Percentiles rank a stretch among this genome's conserved stretches.
Evolutionary conservation across 2,329 filamentous ascomycete genomes (phyloP).

Genomic region (Nemania sp.): DNA sequence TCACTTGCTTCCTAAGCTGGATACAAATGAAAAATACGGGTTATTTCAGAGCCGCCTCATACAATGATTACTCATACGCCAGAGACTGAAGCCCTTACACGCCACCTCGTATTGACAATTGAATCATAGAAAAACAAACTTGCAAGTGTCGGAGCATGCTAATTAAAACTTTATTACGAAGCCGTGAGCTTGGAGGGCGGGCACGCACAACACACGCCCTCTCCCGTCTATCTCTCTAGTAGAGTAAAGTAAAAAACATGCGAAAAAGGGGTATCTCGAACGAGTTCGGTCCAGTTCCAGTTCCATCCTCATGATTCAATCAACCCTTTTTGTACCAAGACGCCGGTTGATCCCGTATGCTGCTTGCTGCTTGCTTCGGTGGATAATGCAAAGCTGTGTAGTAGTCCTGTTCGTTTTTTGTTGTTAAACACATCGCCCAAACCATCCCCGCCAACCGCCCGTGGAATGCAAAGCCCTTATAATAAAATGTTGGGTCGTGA

Average conservation of each 20-base stretch:
- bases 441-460: constrained; percentile 18
- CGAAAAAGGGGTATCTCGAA: constrained; percentile 32
- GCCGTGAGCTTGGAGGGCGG: neutral
- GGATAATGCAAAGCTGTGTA: constrained; percentile 22
- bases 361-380: constrained; percentile 16
- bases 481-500: constrained; percentile 13
- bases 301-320: constrained; percentile 20
- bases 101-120: neutral
- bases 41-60: no score
- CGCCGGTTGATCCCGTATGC: constrained; percentile 23
- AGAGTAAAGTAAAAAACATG: no score
- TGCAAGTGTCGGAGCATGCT: neutral
- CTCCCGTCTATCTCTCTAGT: constrained; percentile 24
- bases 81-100: no score
- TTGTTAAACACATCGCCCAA: constrained; percentile 19
- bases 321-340: constrained; percentile 25
- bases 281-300: no score
- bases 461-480: constrained; percentile 18
- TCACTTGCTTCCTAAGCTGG: no score
- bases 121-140: neutral
- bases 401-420: constrained; percentile 7
- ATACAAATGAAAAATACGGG: no score
- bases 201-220: no score
- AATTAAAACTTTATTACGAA: neutral
- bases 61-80: no score